phyloP scores from a whole-genome alignment of 75 land plant genomes.

The Selaginella tamariscina region DNA sequence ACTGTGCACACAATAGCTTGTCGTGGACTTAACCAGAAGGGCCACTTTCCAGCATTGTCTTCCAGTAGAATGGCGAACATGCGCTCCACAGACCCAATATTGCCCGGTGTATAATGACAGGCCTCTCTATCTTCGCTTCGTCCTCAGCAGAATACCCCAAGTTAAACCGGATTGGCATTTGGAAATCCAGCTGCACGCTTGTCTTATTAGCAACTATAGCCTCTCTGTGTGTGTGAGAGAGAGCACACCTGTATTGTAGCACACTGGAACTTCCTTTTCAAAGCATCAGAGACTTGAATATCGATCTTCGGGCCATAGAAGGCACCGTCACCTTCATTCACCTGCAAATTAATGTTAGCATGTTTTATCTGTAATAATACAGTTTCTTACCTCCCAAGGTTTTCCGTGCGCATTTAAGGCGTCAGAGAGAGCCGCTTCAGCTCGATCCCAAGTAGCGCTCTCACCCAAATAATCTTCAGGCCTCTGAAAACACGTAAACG shows the following conservation, averaged over 20 bases:
- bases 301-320: conserved; percentile 99
- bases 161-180: conserved; percentile 78
- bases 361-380: too few relatives aligned
- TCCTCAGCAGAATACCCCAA: conserved; percentile 79
- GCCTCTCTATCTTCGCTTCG: conserved; percentile 75
- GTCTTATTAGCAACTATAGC: neutral
- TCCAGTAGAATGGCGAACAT: conserved; percentile 97
- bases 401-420: conserved; percentile 84
- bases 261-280: conserved; percentile 97
- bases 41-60: conserved; percentile 99
- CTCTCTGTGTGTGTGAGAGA: too few relatives aligned
- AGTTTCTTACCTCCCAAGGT: conserved; percentile 83
- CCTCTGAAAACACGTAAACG: conserved; percentile 40
- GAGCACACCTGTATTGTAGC: conserved; percentile 85
- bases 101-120: conserved; percentile 97
- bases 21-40: conserved; percentile 99
- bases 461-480: conserved; percentile 92
- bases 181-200: conserved; percentile 82
- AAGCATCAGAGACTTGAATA: conserved; percentile 92
- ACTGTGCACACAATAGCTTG: conserved; percentile 96
- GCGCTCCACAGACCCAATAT: conserved; percentile 89
- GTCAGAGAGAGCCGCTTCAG: conserved; percentile 69
- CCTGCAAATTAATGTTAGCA: conserved; percentile 43
- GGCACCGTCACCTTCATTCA: conserved; percentile 98
- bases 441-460: conserved; percentile 71